Conservation (phyloP, 352 stramenopile genomes). For the Pythium brachiatum region DNA sequence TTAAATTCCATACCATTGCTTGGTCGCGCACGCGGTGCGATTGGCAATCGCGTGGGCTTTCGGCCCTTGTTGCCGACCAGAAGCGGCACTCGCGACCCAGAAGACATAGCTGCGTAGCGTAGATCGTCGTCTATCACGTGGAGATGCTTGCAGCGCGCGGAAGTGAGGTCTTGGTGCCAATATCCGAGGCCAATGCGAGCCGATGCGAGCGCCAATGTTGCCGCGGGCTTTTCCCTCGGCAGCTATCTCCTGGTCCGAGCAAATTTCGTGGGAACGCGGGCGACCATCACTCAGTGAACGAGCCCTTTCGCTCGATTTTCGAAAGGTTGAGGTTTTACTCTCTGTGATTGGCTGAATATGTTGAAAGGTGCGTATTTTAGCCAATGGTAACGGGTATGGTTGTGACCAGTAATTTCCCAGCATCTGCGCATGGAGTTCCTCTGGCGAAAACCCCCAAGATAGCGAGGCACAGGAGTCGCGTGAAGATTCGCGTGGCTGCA, state of each 20-base stretch:
- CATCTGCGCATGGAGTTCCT: conserved; percentile 5
- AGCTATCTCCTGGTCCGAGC: conserved; percentile 15
- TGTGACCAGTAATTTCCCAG: conserved; percentile 19
- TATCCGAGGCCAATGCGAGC: conserved; percentile 4
- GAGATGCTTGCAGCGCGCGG: no score
- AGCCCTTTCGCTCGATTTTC: conserved; percentile 12
- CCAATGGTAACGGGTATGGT: conserved; percentile 12
- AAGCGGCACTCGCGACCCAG: conserved; percentile 66
- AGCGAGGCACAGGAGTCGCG: not conserved
- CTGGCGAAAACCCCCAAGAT: not conserved
- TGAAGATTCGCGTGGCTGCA: conserved; percentile 1
- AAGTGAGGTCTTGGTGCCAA: not conserved
- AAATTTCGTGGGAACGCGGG: conserved; percentile 24
- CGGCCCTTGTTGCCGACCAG: conserved; percentile 68
- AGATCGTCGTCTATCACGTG: conserved; percentile 5
- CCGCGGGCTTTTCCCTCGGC: conserved; percentile 4
- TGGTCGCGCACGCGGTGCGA: conserved; percentile 58
- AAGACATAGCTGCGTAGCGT: conserved; percentile 33
- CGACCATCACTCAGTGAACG: conserved; percentile 25
- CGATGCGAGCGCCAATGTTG: not conserved
- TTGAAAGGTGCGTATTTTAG: no score
- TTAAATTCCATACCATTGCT: conserved; percentile 45
- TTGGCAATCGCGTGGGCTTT: conserved; percentile 68
- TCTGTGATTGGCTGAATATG: conserved; percentile 22
- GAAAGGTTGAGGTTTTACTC: not conserved